Base-by-base conservation (phyloP, 345 rosid species). In the Gossypium herbaceum region DNA sequence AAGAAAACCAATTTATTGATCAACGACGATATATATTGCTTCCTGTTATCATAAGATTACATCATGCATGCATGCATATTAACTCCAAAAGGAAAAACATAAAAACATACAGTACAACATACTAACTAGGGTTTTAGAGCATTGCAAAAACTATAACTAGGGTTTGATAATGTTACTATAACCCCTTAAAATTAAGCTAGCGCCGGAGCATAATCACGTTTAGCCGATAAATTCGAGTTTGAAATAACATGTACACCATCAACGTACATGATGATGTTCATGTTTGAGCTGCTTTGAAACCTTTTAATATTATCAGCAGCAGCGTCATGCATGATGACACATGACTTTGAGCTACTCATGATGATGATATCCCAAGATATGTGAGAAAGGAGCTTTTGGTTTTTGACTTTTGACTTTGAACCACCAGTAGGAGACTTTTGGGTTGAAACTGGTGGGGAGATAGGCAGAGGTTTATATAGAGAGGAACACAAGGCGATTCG, bases 151-250 rank as follows among this genome's bases (percentile, higher is more conserved):
- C 41, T 27, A 64, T 29, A 22, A 2, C 25, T 58, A 58, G 55
- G 56, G 41, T 57, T 72, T 57, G 39, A 4, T 34, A 34, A 34
- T 34, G 39, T 4, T 34, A 34, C 39, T 34, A 34, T 4, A 34
- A 34, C 6, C 39, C 39, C 39, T 34, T 34, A 34, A 34, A 34
- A 34, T 13, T 45, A 82, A 74, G 85, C 79, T 1, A 3, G 34
- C 34, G 85, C 81, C 0, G 85, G 81, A 74, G 85, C 79, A 77
- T 70, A 82, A 55, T n/a, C 58, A 55, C 39, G 45, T 27, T 69
- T 17, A 2, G 13, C 43, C 56, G n/a, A 51, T 16, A 57, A 29
- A 20, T 69, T 69, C 15, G 73, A 24, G 47, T 50, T 47, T 16
- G 29, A 63, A 9, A 52, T 3, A 41, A 9, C 39, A 34, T 34